phyloP scores from a whole-genome alignment of 2,329 filamentous ascomycete species.

The Hawksworthiomyces lignivorus region DNA sequence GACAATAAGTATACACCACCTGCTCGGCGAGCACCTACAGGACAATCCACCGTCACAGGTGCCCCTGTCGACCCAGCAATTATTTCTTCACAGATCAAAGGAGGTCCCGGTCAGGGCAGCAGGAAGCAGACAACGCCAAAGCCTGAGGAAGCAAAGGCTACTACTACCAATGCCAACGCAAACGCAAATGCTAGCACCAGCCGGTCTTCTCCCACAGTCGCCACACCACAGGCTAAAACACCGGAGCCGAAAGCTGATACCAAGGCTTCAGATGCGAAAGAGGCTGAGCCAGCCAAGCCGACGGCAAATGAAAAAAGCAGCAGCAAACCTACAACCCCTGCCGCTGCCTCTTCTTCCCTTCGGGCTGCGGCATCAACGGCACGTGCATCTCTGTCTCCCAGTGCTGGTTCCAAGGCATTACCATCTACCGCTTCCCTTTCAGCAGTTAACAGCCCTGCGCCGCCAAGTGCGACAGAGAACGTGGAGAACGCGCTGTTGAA shows the following conservation, averaged over 20 bases:
- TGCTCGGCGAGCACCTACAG: constrained; percentile 71
- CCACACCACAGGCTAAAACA: constrained; percentile 24
- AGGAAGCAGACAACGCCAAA: constrained; percentile 32
- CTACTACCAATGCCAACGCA: too few relatives aligned
- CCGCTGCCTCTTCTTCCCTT: constrained; percentile 6
- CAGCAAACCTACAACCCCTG: background rate
- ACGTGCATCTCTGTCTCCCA: constrained; percentile 32
- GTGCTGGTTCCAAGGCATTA: constrained; percentile 25
- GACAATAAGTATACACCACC: constrained; percentile 82
- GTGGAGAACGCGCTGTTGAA: constrained; percentile 55
- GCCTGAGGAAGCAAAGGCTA: constrained; percentile 26
- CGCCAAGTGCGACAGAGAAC: constrained; percentile 50
- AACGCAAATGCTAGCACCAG: too few relatives aligned
- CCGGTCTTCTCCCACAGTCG: constrained; percentile 21
- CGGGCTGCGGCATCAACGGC: constrained; percentile 29
- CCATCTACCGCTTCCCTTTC: constrained; percentile 2
- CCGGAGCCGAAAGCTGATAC: constrained; percentile 24
- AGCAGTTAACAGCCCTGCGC: constrained; percentile 21
- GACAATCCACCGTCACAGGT: constrained; percentile 64
- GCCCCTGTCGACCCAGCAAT: constrained; percentile 82
- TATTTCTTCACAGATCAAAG: constrained; percentile 73
- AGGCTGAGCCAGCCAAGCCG: constrained; percentile 1
- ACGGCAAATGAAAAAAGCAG: constrained; percentile 1
- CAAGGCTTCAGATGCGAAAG: constrained; percentile 17
- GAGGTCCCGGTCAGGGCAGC: constrained; percentile 22